Conservation (phyloP, 306 rosid genomes). For the Macrotyloma uniflorum region DNA sequence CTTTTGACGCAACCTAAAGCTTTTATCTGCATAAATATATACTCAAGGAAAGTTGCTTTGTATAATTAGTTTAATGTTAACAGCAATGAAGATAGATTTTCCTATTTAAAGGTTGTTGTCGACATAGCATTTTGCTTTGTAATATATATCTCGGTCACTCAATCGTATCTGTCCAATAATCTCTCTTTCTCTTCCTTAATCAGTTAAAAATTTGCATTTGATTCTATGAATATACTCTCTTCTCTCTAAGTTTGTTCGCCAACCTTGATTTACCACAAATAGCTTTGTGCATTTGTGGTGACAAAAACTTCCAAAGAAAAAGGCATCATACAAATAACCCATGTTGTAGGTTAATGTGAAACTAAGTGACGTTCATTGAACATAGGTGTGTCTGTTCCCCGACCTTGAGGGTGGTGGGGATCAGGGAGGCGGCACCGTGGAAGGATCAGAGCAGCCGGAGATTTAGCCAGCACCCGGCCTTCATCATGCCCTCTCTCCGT, state of each 20-base stretch:
- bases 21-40: neutral
- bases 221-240: too few relatives aligned
- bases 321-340: neutral
- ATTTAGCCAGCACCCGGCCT: constrained; percentile 23
- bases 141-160: neutral
- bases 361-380: neutral
- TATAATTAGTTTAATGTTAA: neutral
- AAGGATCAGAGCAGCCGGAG: neutral
- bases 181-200: neutral
- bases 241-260: neutral
- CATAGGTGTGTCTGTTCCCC: neutral
- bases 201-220: neutral
- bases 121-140: neutral
- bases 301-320: neutral
- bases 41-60: neutral
- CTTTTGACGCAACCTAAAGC: neutral
- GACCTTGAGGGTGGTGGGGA: constrained; percentile 33
- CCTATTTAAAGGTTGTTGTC: neutral
- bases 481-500: constrained; percentile 12
- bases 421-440: constrained; percentile 15
- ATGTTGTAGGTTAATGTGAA: neutral
- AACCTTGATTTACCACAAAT: constrained; percentile 38
- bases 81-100: neutral
- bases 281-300: constrained; percentile 33
- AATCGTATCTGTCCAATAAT: neutral